Percentiles rank a stretch among this genome's conserved stretches.
These are phyloP conservation scores for Heritiera littoralis DNA, from an alignment of 345 rosid species.

Conservation along the genomic window DNA sequence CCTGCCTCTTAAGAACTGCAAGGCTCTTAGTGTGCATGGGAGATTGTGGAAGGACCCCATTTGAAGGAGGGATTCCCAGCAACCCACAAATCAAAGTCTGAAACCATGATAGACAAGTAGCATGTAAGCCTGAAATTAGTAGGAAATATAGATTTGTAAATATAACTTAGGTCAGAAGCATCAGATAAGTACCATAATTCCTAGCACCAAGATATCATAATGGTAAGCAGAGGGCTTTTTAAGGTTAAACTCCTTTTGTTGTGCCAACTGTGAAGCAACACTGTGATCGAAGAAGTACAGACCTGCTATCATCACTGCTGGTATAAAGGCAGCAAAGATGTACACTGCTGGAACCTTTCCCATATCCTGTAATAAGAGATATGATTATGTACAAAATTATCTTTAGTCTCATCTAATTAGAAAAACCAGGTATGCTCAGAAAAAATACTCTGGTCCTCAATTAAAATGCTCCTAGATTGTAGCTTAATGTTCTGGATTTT, in stretches of 20 bases:
- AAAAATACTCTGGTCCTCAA: neutral
- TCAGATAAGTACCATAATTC: conserved; percentile 49
- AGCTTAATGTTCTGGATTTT: neutral
- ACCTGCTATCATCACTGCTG: conserved; percentile 82
- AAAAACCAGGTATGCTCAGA: neutral
- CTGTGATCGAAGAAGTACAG: conserved; percentile 85
- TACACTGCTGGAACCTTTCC: conserved; percentile 58
- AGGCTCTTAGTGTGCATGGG: conserved; percentile 93
- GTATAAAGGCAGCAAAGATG: conserved; percentile 67
- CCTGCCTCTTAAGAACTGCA: conserved; percentile 73
- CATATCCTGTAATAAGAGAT: conserved; percentile 61
- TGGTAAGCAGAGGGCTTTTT: conserved; percentile 81
- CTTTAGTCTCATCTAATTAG: neutral
- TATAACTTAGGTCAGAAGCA: conserved; percentile 1
- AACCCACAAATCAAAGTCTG: conserved; percentile 81
- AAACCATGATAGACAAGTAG: conserved; percentile 19
- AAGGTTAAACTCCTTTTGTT: conserved; percentile 76
- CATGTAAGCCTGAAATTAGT: neutral
- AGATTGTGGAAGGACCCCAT: conserved; percentile 84
- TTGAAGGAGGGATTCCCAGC: conserved; percentile 87
- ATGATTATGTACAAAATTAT: neutral
- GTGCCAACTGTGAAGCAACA: conserved; percentile 87
- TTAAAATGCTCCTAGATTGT: neutral
- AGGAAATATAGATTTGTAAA: neutral
- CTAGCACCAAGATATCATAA: conserved; percentile 72